Conservation (phyloP, 1,139 yeast genomes). For the Hansenula lynferdii region DNA sequence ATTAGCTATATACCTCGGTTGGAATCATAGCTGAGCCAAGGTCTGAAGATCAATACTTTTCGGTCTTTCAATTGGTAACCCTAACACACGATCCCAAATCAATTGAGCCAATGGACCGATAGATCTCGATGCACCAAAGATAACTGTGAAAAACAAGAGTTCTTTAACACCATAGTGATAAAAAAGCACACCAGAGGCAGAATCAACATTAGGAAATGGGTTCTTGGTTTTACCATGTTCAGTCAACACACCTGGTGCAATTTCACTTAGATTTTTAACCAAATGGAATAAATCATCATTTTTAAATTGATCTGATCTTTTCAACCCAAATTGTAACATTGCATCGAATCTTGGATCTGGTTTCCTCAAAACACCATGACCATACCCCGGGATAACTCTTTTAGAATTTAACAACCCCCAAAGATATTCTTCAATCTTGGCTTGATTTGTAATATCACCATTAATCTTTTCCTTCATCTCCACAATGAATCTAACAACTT, state of each 20-base stretch:
- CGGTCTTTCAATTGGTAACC: constrained; percentile 62
- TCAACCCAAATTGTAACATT: constrained; percentile 30
- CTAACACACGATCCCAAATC: constrained; percentile 56
- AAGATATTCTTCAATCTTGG: constrained; percentile 29
- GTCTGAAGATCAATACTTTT: constrained; percentile 31
- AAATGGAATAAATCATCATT: constrained; percentile 28
- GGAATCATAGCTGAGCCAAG: constrained; percentile 2
- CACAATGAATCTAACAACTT: constrained; percentile 36
- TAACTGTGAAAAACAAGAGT: constrained; percentile 51
- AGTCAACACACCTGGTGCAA: constrained; percentile 51
- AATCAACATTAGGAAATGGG: constrained; percentile 63
- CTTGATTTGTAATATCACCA: constrained; percentile 20
- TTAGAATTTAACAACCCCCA: constrained; percentile 37
- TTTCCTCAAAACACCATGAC: constrained; percentile 39
- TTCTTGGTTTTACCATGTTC: constrained; percentile 60
- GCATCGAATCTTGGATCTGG: constrained; percentile 39
- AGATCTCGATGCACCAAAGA: constrained; percentile 56
- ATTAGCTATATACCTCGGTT: not conserved
- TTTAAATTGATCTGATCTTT: constrained; percentile 26
- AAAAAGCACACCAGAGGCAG: constrained; percentile 52
- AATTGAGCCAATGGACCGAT: constrained; percentile 54
- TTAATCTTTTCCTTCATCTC: constrained; percentile 30
- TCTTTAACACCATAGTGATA: constrained; percentile 56
- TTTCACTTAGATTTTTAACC: constrained; percentile 31
- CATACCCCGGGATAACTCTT: constrained; percentile 41